phyloP scores from a whole-genome alignment of 2,329 filamentous ascomycete species.

The Pestalotiopsis sp. region DNA sequence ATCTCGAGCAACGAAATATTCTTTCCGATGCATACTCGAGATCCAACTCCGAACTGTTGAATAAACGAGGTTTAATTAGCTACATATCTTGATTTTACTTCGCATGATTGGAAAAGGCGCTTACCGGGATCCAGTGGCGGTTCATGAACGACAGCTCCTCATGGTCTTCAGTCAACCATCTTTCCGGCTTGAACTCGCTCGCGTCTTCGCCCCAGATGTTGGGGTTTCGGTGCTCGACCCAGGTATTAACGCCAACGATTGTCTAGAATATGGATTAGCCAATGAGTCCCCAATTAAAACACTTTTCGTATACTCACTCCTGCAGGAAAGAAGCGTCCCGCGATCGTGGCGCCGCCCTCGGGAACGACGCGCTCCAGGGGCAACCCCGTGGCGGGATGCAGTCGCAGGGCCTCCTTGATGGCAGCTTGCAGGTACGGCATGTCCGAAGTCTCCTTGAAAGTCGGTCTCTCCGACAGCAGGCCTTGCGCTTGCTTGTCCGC shows the following conservation, averaged over 20 bases:
- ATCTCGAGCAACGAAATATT: constrained; percentile 48
- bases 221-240: constrained; percentile 36
- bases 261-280: constrained; percentile 19
- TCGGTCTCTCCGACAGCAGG: constrained; percentile 17
- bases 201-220: constrained; percentile 36
- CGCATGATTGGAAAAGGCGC: no score
- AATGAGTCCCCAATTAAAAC: not conserved
- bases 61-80: not conserved
- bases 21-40: constrained; percentile 44
- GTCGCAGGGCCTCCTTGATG: constrained; percentile 52
- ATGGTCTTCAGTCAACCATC: constrained; percentile 37
- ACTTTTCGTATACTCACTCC: constrained; percentile 16
- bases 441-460: constrained; percentile 28
- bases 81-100: not conserved
- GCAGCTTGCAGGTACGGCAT: constrained; percentile 54
- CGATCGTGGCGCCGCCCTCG: constrained; percentile 27
- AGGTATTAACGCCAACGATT: constrained; percentile 37
- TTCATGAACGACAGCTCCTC: constrained; percentile 28
- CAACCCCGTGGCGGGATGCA: constrained; percentile 27
- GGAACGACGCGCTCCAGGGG: constrained; percentile 26
- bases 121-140: constrained; percentile 37
- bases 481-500: constrained; percentile 16
- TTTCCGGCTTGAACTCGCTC: constrained; percentile 38
- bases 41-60: constrained; percentile 40
- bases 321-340: constrained; percentile 26